Evolutionary conservation across 352 stramenopile genomes (phyloP).

Genomic region (Phytophthora colocasiae): DNA sequence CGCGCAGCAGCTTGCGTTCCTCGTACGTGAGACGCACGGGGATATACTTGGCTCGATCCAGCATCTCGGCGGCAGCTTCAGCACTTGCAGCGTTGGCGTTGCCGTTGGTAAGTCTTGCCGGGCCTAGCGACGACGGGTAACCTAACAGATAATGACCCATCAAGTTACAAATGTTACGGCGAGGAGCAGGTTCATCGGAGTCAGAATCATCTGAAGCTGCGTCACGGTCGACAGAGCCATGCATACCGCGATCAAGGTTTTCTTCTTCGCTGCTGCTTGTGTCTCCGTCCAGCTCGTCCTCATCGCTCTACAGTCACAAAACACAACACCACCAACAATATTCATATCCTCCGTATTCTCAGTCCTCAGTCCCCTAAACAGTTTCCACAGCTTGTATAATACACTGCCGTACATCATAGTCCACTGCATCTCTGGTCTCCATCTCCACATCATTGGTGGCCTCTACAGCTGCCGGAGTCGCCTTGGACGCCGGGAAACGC

Average conservation of each 20-base stretch:
- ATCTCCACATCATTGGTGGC: conserved; percentile 24
- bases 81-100: conserved; percentile 16
- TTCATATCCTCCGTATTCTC: conserved; percentile 10
- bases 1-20: conserved; percentile 94
- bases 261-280: conserved; percentile 55
- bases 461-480: conserved; percentile 10
- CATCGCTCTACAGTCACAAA: conserved; percentile 40
- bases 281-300: conserved; percentile 53
- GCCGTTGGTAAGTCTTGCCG: conserved; percentile 28
- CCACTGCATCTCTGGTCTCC: conserved; percentile 37
- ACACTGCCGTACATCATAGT: conserved; percentile 40
- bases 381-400: background rate
- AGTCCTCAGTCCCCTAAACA: conserved; percentile 6
- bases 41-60: conserved; percentile 96
- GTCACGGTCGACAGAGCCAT: conserved; percentile 26
- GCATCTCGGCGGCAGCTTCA: conserved; percentile 52
- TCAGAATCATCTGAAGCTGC: conserved; percentile 44
- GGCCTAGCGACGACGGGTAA: conserved; percentile 49
- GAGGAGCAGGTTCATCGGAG: conserved; percentile 44
- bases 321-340: conserved; percentile 9
- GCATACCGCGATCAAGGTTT: conserved; percentile 42
- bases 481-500: conserved; percentile 37
- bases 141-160: conserved; percentile 89
- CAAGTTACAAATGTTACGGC: conserved; percentile 90
- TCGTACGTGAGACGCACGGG: conserved; percentile 95